Evolutionary conservation across 2,329 filamentous ascomycete genomes (phyloP), one percentile per base, ranked within the genome.

Genomic region (Nannizzia gypsea): DNA sequence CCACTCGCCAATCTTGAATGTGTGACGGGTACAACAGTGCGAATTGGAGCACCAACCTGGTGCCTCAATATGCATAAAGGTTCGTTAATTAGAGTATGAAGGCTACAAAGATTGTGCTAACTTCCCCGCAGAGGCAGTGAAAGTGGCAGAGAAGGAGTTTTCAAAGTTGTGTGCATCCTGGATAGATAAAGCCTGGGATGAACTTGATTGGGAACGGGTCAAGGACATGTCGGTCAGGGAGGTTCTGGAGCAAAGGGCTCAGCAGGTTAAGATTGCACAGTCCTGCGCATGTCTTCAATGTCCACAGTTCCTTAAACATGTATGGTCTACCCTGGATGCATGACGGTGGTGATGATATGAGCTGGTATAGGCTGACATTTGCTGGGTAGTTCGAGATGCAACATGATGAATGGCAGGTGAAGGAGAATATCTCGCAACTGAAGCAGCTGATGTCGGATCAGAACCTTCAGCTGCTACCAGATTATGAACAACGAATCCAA

Each of bases 331-430:
- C 48, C 15, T n/a, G 11, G 2, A 50, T 50, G 22, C 4, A 50
- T 15, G n/a, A n/a, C n/a, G n/a, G n/a, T n/a, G n/a, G n/a, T n/a
- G 20, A 5, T 3, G n/a, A 11, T 38, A 22, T 24, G 9, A 22
- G 31, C 26, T 28, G 8, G 22, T 9, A 34, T 56, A 28, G 31
- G 17, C 57, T 63, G 48, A 63, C 17, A 11, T 6, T 58, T 36
- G 1, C 13, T 31, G 31, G 17, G 42, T 62, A 92, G 87, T 96
- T 93, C 70, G 88, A 90, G 63, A 95, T 96, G 88, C 89, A 91
- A 68, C 90, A 99, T 69, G 90, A 96, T 69, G 89, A 96, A 74
- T 97, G 92, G 90, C 81, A 95, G 54, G 90, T 99, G 72, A 89
- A 93, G 71, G 90, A 96, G 71, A 91, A 95, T 67, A 96, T 99